phyloP scores from a whole-genome alignment of 2,329 filamentous ascomycete species.

The Madurella fahalii region DNA sequence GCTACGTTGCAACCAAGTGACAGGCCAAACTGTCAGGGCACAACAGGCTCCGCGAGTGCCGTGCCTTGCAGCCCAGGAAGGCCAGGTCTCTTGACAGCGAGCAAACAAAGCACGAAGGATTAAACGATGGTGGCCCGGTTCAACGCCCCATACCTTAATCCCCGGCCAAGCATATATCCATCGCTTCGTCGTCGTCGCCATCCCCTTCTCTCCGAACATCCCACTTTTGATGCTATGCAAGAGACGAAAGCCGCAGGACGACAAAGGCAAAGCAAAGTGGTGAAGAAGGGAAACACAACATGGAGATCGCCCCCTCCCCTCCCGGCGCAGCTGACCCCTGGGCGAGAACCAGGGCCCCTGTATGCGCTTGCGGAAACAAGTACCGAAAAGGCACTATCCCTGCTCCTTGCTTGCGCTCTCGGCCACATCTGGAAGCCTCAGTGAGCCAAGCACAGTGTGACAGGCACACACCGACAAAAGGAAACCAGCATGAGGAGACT shows the following conservation, averaged over 20 bases:
- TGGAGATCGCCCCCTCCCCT: conserved; percentile 2
- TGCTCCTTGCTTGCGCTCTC: conserved; percentile 2
- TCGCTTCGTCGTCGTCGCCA: conserved; percentile 12
- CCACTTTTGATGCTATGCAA: neutral
- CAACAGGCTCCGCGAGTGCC: conserved; percentile 5
- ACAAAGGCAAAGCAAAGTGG: neutral
- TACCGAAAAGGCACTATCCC: conserved; percentile 20
- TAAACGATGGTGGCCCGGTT: neutral
- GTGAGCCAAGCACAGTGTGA: conserved; percentile 3
- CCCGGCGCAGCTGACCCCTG: conserved; percentile 10
- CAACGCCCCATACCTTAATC: conserved; percentile 11
- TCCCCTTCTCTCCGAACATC: conserved; percentile 8
- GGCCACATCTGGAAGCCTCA: conserved; percentile 13
- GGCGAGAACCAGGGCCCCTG: conserved; percentile 5
- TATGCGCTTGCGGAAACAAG: conserved; percentile 22
- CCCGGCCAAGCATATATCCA: conserved; percentile 3
- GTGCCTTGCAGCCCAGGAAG: conserved; percentile 13
- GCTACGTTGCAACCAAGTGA: conserved; percentile 16
- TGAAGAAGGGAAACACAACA: conserved; percentile 1
- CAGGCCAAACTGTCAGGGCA: conserved; percentile 10
- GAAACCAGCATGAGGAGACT: conserved; percentile 2
- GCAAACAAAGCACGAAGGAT: neutral
- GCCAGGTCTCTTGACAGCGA: conserved; percentile 1
- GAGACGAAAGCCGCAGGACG: neutral
- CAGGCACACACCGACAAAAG: conserved; percentile 13